phyloP scores from a whole-genome alignment of 345 rosid species.

The Cardiospermum halicacabum region DNA sequence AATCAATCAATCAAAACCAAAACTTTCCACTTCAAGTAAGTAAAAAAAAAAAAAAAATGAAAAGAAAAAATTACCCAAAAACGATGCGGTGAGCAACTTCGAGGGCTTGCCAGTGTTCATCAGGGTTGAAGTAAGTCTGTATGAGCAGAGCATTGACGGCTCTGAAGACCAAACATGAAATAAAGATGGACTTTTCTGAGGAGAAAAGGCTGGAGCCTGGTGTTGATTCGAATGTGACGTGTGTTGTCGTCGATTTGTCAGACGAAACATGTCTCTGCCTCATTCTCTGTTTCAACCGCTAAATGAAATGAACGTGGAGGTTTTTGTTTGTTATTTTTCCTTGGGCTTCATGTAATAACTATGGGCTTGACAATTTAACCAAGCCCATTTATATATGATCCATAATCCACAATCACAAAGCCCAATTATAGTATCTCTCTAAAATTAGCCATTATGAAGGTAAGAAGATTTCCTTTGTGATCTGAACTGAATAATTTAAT shows the following conservation, averaged over 20 bases:
- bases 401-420: too few relatives aligned
- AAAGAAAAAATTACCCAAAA: constrained; percentile 53
- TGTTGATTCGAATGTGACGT: constrained; percentile 8
- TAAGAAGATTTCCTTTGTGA: too few relatives aligned
- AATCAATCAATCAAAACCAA: constrained; percentile 11
- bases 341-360: too few relatives aligned
- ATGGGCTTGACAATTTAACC: too few relatives aligned
- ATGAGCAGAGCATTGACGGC: constrained; percentile 58
- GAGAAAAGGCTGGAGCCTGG: constrained; percentile 4
- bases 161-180: constrained; percentile 53
- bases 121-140: constrained; percentile 87
- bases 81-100: constrained; percentile 73
- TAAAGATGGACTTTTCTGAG: constrained; percentile 37
- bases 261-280: constrained; percentile 16
- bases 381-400: too few relatives aligned
- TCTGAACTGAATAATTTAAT: too few relatives aligned
- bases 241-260: background rate
- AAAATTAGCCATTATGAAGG: too few relatives aligned
- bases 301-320: background rate
- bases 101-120: constrained; percentile 93
- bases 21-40: background rate
- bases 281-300: constrained; percentile 25
- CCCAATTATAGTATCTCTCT: too few relatives aligned
- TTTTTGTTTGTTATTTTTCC: too few relatives aligned
- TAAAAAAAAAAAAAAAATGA: too few relatives aligned